Percentiles rank a stretch among this genome's conserved stretches.
phyloP scores from a whole-genome alignment of 164 flowering plant genomes.

The Umbellularia californica region DNA sequence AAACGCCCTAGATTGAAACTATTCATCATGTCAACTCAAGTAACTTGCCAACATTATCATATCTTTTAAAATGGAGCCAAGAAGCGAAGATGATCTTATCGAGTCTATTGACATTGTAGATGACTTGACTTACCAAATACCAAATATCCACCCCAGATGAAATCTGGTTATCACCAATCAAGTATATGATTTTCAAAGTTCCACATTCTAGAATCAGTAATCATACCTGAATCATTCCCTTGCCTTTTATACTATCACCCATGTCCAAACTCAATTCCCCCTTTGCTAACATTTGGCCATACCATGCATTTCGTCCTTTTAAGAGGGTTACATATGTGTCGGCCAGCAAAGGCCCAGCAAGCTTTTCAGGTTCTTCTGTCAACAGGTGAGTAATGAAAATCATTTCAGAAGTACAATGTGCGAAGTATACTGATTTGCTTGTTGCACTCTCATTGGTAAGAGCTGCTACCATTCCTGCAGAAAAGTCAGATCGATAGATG shows the following conservation, averaged over 20 bases:
- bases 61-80: too few species aligned
- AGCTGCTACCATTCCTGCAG: slow-evolving; percentile 90
- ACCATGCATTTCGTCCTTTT: slow-evolving; percentile 91
- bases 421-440: slow-evolving; percentile 96
- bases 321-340: slow-evolving; percentile 83
- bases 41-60: background rate
- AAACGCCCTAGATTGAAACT: too few species aligned
- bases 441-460: slow-evolving; percentile 97
- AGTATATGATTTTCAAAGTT: background rate
- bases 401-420: slow-evolving; percentile 97
- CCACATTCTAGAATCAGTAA: background rate
- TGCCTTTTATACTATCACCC: slow-evolving; percentile 86
- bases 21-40: background rate
- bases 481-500: background rate
- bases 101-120: background rate
- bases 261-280: slow-evolving; percentile 72
- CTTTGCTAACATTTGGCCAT: slow-evolving; percentile 78
- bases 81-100: background rate
- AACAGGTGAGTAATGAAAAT: slow-evolving; percentile 77
- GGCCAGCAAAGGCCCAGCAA: slow-evolving; percentile 80
- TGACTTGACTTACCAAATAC: background rate
- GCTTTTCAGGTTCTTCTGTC: slow-evolving; percentile 82
- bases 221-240: slow-evolving; percentile 86
- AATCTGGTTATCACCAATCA: background rate
- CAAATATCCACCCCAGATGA: background rate